Conservation (phyloP, 139 green algal species). For the Spirogloea muscicola region DNA sequence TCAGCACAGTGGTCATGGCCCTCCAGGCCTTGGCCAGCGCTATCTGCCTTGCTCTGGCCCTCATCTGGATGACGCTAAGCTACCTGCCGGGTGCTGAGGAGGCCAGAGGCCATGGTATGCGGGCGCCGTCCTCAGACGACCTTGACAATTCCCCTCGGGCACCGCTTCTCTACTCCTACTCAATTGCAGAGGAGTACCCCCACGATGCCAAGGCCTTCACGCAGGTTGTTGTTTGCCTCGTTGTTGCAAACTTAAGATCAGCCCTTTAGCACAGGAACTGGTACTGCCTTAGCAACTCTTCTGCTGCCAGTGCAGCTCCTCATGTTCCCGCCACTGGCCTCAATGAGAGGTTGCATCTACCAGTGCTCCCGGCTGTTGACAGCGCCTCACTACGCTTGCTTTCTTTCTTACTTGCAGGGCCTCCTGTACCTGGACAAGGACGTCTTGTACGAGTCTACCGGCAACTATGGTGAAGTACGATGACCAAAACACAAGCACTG, state of each 20-base stretch:
- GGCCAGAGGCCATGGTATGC: too few relatives aligned
- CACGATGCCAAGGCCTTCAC: slow-evolving; percentile 50
- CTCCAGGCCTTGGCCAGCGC: too few relatives aligned
- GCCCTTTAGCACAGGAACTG: background rate
- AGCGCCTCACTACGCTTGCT: background rate
- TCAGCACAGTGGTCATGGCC: too few relatives aligned
- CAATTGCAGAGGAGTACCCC: slow-evolving; percentile 25
- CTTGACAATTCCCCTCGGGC: too few relatives aligned
- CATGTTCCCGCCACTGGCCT: background rate
- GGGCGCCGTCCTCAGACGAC: too few relatives aligned
- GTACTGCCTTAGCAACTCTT: background rate
- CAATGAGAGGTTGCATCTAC: background rate
- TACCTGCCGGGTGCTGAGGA: too few relatives aligned
- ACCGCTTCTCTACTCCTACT: slow-evolving; percentile 39
- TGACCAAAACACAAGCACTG: background rate
- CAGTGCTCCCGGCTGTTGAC: background rate
- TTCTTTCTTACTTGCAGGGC: background rate
- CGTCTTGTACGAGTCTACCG: slow-evolving; percentile 39
- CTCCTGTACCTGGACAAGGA: slow-evolving; percentile 37
- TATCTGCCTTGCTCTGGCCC: too few relatives aligned
- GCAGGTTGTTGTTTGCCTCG: slow-evolving; percentile 16
- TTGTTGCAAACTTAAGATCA: background rate
- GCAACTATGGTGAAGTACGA: slow-evolving; percentile 30
- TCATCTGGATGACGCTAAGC: too few relatives aligned
- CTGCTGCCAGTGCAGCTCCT: background rate